Evolutionary conservation across 1,284 basidiomycete species (phyloP), one percentile per base, ranked within the genome.

Genomic region (Naganishia sp.): DNA sequence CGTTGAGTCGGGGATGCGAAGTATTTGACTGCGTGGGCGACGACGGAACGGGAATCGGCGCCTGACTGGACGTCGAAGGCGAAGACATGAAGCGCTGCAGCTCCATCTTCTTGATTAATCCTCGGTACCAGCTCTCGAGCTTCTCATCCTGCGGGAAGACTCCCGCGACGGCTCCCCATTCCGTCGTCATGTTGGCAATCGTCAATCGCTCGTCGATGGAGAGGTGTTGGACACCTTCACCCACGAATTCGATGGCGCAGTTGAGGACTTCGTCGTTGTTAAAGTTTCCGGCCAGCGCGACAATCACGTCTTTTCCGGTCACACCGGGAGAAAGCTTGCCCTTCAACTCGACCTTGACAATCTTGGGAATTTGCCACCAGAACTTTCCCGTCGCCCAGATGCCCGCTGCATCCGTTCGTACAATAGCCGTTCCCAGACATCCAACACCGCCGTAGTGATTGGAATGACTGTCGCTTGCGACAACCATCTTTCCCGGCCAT

Each of bases 331-430:
- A 84, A 0, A 98, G 84, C 68, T 82, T 82, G 15, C 95, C 95
- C 68, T 84, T 87, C 49, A 99, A 83, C 75, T 97, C 93, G 67
- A 99, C 95, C 69, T 92, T 92, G 78, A 99, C 86, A 85, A 97
- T 94, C 10, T 93, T 87, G 6, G 95, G 95, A 31, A 99, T 90
- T 82, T 99, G 95, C 96, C 95, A 99, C 95, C 95, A 99, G 4
- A 96, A 99, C 80, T 93, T 93, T 49, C 95, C 93, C 0, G 96
- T 99, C 2, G 96, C 94, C 95, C 95, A 99, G 21, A 99, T 87
- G 2, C 95, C 94, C 72, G 78, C 78, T 41, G 79, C 79, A 62
- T 80, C 79, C 2, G 91, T 94, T 51, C 92, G 86, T 5, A 94
- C 95, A 71, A 99, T 96, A 1, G 95, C 94, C 0, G 95, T 99